These are phyloP conservation scores for Claviceps sorghi DNA, from an alignment of 2,329 filamentous ascomycete species.

Conservation along the genomic window DNA sequence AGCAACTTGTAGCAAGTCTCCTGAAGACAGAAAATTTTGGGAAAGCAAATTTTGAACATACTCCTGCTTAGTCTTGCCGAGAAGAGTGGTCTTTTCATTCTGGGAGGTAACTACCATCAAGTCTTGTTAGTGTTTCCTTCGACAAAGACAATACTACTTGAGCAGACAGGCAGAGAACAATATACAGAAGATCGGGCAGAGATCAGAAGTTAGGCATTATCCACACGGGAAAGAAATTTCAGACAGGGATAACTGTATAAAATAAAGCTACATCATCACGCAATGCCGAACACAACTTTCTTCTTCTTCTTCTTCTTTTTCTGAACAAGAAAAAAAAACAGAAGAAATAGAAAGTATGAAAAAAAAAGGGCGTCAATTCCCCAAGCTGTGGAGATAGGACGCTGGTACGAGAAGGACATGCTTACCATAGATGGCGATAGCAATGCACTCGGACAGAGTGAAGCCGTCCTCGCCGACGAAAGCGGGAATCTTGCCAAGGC, in stretches of 20 bases:
- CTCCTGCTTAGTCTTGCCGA: conserved; percentile 99
- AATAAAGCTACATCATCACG: conserved; percentile 60
- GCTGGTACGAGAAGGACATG: conserved; percentile 1
- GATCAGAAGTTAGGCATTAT: conserved; percentile 78
- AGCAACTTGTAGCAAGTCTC: background rate
- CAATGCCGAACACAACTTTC: conserved; percentile 3
- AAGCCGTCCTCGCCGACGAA: conserved; percentile 90
- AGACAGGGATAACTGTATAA: conserved; percentile 98
- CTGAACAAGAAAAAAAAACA: background rate
- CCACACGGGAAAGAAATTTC: conserved; percentile 65
- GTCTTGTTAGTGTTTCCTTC: conserved; percentile 16
- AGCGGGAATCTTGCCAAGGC: conserved; percentile 80
- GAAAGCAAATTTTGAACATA: conserved; percentile 26
- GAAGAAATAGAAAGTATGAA: background rate
- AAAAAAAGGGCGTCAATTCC: background rate
- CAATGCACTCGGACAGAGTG: conserved; percentile 75
- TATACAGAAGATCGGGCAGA: conserved; percentile 12
- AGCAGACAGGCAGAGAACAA: background rate
- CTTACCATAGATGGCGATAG: conserved; percentile 96
- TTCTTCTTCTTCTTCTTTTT: too few relatives aligned
- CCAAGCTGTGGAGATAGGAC: background rate
- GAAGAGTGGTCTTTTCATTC: conserved; percentile 98
- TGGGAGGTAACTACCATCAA: conserved; percentile 71
- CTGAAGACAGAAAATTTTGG: too few relatives aligned
- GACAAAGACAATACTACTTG: background rate